A percentile compares a stretch with the other conserved stretches of the same genome.
Conservation (phyloP, 192 early-diverging fungal species). For the Gonapodya sp. region DNA sequence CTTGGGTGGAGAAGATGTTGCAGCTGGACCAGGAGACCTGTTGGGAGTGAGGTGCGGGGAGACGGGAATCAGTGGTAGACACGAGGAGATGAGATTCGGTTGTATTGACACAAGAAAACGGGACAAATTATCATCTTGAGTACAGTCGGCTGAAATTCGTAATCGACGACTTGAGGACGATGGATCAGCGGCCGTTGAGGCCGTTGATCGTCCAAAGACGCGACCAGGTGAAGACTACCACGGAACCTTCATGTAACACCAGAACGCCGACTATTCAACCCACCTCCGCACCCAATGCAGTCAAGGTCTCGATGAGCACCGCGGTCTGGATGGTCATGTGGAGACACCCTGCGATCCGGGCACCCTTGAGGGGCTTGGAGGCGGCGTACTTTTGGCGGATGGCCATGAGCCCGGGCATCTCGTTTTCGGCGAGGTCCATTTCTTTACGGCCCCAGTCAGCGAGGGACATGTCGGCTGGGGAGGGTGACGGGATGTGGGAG, state of each 20-base stretch:
- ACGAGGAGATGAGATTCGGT: background rate
- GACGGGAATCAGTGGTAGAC: background rate
- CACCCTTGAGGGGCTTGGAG: slow-evolving; percentile 79
- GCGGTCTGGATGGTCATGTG: slow-evolving; percentile 99
- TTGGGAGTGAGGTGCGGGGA: background rate
- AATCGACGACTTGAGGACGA: no score
- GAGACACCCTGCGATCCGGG: slow-evolving; percentile 93
- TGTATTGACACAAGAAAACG: background rate
- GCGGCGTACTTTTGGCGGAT: slow-evolving; percentile 88
- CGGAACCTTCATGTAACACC: no score
- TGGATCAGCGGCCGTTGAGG: background rate
- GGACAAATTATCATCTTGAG: background rate
- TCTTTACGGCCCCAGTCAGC: slow-evolving; percentile 97
- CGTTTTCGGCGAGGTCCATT: slow-evolving; percentile 88
- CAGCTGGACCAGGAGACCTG: slow-evolving; percentile 72
- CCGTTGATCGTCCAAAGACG: no score
- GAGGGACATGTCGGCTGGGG: slow-evolving; percentile 73
- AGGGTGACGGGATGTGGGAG: no score
- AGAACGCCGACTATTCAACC: no score
- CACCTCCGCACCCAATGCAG: slow-evolving; percentile 81
- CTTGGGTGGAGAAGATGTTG: slow-evolving; percentile 98
- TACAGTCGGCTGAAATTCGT: no score
- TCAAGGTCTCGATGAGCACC: slow-evolving; percentile 95
- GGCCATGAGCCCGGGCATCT: slow-evolving; percentile 98
- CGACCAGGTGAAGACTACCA: no score